phyloP scores from a whole-genome alignment of 352 stramenopile species.

The Pythium grandisporangium region DNA sequence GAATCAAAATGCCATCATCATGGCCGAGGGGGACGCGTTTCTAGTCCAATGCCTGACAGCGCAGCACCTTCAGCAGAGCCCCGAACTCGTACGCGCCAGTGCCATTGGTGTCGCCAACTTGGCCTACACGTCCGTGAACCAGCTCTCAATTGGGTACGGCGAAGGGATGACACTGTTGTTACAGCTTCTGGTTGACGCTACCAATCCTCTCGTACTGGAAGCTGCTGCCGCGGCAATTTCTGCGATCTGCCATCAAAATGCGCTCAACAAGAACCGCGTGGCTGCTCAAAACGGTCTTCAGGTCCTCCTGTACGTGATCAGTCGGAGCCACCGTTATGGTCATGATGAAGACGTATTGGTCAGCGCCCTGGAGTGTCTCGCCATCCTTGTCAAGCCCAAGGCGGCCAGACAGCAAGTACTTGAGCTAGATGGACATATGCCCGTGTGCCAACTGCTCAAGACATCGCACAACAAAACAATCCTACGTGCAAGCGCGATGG shows the following conservation, averaged over 20 bases:
- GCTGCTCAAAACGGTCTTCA: slow-evolving; percentile 57
- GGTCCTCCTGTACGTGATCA: slow-evolving; percentile 53
- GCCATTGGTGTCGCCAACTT: slow-evolving; percentile 55
- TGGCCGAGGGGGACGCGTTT: slow-evolving; percentile 36
- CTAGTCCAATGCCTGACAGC: slow-evolving; percentile 19
- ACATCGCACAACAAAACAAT: slow-evolving; percentile 16
- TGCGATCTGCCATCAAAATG: slow-evolving; percentile 51
- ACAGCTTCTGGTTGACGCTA: slow-evolving; percentile 51
- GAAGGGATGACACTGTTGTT: slow-evolving; percentile 50
- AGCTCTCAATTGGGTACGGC: slow-evolving; percentile 68
- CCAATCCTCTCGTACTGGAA: slow-evolving; percentile 28
- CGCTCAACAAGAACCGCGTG: slow-evolving; percentile 56
- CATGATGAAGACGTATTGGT: slow-evolving; percentile 27
- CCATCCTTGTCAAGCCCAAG: slow-evolving; percentile 31
- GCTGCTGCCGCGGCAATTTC: slow-evolving; percentile 31
- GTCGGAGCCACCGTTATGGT: slow-evolving; percentile 21
- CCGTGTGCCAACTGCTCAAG: slow-evolving; percentile 40
- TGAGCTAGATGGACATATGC: slow-evolving; percentile 47
- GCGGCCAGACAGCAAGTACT: slow-evolving; percentile 35
- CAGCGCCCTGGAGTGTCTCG: slow-evolving; percentile 38
- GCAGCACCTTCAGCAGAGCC: slow-evolving; percentile 20
- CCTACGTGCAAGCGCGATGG: slow-evolving; percentile 32
- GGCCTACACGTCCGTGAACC: slow-evolving; percentile 55
- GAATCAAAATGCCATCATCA: slow-evolving; percentile 62
- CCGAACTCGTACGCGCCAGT: slow-evolving; percentile 29